These are phyloP conservation scores for Silene noctiflora DNA, from an alignment of 179 eudicot species.

Conservation along the genomic window DNA sequence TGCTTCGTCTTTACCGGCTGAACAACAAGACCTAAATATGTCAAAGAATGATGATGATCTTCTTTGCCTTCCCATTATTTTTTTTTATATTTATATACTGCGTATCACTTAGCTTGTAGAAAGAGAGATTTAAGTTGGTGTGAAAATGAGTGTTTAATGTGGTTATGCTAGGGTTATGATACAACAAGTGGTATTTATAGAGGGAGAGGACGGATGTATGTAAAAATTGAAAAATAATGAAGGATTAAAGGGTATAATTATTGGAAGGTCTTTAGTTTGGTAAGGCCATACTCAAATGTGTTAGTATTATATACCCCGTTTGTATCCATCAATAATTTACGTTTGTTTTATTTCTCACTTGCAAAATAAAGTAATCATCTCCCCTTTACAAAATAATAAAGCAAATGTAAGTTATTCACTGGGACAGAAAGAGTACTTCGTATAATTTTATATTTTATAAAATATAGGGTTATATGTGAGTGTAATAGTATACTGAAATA, in stretches of 20 bases:
- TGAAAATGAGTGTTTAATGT: neutral
- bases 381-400: no score
- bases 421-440: no score
- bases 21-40: constrained; percentile 37
- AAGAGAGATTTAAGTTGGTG: neutral
- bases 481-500: no score
- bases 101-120: neutral
- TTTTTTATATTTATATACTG: neutral
- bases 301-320: no score
- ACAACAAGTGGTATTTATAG: constrained; percentile 11
- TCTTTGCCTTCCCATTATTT: constrained; percentile 32
- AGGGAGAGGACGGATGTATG: neutral
- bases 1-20: constrained; percentile 25
- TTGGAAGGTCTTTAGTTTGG: no score
- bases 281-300: no score
- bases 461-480: no score
- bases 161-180: neutral
- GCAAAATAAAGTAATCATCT: no score
- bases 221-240: neutral
- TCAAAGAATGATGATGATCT: constrained; percentile 31
- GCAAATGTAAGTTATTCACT: no score
- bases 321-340: no score
- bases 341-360: no score
- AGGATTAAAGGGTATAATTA: neutral
- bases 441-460: no score